Conservation (phyloP, 2,329 filamentous ascomycete genomes). For the Myotisia sp. region DNA sequence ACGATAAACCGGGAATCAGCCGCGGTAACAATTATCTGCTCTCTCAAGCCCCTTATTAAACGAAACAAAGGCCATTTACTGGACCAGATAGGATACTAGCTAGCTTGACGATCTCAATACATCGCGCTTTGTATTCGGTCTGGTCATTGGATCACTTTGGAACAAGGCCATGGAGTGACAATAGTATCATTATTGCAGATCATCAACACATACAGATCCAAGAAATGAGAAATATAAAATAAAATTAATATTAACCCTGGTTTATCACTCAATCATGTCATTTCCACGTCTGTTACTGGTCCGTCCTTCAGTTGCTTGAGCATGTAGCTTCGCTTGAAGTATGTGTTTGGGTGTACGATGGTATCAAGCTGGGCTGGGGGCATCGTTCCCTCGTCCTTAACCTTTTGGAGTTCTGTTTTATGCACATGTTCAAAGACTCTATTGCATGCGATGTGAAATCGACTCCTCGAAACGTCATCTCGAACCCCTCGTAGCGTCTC, state of each 20-base stretch:
- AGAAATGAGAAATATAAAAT: no score
- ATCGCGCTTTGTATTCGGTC: no score
- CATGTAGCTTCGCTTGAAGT: slow-evolving; percentile 88
- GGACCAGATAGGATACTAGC: no score
- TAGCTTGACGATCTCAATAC: no score
- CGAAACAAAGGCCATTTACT: no score
- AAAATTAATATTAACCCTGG: no score
- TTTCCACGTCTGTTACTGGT: slow-evolving; percentile 40
- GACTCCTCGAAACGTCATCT: slow-evolving; percentile 76
- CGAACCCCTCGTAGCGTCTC: slow-evolving; percentile 65
- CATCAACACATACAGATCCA: no score
- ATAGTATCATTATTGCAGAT: no score
- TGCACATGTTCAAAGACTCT: slow-evolving; percentile 83
- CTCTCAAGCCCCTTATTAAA: no score
- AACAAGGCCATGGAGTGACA: no score
- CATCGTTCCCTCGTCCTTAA: slow-evolving; percentile 60
- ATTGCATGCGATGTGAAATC: slow-evolving; percentile 93
- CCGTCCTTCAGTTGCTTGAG: slow-evolving; percentile 60
- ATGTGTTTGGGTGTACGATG: slow-evolving; percentile 93
- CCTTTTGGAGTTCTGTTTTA: slow-evolving; percentile 60
- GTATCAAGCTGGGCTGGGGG: slow-evolving; percentile 70
- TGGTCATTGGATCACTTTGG: no score
- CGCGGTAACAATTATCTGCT: slow-evolving; percentile 50
- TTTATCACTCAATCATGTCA: slow-evolving; percentile 29
- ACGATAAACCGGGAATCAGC: slow-evolving; percentile 59